These are phyloP conservation scores for Camellia japonica DNA, from an alignment of 148 eudicot species.

Conservation along the genomic window DNA sequence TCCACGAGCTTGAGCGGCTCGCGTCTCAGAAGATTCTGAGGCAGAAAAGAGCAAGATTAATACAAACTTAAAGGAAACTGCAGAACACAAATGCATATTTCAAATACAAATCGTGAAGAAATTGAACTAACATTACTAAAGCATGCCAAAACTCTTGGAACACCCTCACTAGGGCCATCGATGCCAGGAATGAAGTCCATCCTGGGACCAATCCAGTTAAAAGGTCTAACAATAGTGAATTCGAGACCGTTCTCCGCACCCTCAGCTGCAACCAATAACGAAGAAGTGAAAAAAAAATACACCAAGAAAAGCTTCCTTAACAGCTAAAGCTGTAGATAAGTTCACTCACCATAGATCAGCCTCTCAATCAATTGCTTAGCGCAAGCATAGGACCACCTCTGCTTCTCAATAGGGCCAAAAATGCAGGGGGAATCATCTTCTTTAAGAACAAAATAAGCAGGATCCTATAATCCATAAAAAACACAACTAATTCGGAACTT, in stretches of 20 bases:
- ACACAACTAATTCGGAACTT: neutral
- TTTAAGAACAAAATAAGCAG: constrained; percentile 75
- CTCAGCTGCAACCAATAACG: constrained; percentile 57
- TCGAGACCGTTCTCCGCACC: constrained; percentile 98
- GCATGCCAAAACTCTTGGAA: constrained; percentile 97
- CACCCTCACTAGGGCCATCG: constrained; percentile 98
- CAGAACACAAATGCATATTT: constrained; percentile 1
- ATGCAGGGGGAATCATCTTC: constrained; percentile 95
- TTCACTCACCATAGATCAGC: constrained; percentile 67
- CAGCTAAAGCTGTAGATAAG: constrained; percentile 1
- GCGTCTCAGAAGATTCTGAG: constrained; percentile 83
- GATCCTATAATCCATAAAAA: constrained; percentile 56
- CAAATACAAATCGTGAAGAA: constrained; percentile 8
- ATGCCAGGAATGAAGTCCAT: constrained; percentile 99
- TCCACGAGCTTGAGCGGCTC: constrained; percentile 98
- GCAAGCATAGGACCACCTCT: constrained; percentile 99
- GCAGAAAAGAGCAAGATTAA: neutral
- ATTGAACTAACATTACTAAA: constrained; percentile 75
- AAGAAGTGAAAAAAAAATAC: neutral
- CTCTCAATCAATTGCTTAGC: constrained; percentile 98
- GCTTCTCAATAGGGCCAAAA: constrained; percentile 96
- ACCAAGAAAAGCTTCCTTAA: neutral
- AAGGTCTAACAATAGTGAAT: constrained; percentile 94
- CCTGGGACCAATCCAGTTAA: constrained; percentile 99
- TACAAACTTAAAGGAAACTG: constrained; percentile 4